Conservation (phyloP, 768 basidiomycete species). For the Mycena chlorophos region DNA sequence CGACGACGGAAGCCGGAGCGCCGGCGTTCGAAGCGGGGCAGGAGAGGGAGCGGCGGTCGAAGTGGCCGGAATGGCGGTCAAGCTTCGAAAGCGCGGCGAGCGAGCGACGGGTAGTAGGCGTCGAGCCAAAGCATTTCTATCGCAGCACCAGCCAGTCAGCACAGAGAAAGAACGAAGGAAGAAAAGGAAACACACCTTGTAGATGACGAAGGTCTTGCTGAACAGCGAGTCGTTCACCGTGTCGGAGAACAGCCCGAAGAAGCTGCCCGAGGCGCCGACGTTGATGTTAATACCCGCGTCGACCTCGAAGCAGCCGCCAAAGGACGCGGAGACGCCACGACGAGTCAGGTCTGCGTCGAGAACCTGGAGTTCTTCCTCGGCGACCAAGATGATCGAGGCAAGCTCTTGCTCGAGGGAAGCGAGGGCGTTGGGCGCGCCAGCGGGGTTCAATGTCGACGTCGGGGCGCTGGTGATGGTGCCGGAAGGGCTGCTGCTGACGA, state of each 20-base stretch:
- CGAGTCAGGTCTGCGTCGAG: too few relatives aligned
- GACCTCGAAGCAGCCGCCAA: slow-evolving; percentile 23
- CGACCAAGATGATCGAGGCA: too few relatives aligned
- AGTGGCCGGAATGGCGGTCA: not conserved
- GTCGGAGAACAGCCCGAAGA: slow-evolving; percentile 24
- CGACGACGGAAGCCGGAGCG: not conserved
- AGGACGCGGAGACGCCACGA: not conserved
- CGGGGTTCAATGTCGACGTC: too few relatives aligned
- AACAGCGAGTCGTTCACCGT: slow-evolving; percentile 10
- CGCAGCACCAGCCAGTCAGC: not conserved
- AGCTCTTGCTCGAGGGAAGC: too few relatives aligned
- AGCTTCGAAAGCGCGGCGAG: not conserved
- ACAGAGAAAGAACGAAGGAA: too few relatives aligned
- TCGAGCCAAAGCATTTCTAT: slow-evolving; percentile 12
- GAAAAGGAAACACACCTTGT: slow-evolving; percentile 20
- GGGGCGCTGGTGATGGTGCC: too few relatives aligned
- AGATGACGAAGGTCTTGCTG: slow-evolving; percentile 24
- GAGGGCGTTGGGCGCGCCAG: too few relatives aligned
- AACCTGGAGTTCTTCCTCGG: too few relatives aligned
- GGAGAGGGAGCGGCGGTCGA: not conserved
- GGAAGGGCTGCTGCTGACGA: too few relatives aligned
- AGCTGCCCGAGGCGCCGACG: slow-evolving; percentile 21
- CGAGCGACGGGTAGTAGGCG: not conserved
- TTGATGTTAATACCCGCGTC: slow-evolving; percentile 16
- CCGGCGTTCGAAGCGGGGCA: not conserved